Base-by-base conservation (phyloP, 805 yeast species). In the Ogataea haglerorum region DNA sequence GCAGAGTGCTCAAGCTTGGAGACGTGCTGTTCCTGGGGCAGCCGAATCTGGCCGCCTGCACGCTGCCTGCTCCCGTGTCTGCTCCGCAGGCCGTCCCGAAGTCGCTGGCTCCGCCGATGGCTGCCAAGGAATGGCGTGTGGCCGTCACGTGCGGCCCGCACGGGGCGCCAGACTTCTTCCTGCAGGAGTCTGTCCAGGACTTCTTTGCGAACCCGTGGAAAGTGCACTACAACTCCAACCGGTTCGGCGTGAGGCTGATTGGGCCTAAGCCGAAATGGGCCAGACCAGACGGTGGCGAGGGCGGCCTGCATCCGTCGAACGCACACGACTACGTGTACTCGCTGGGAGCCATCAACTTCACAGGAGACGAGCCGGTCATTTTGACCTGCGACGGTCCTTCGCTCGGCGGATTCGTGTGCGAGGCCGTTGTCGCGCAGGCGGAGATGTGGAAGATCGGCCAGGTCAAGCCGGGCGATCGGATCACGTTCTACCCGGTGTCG, bases 371-470 rank as follows among this genome's bases (percentile, higher is more conserved):
- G 65, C 98, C 98, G 1, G 99, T 91, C 24, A 89, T 91, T 49
- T 73, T 91, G 63, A 88, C 98, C 2, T 87, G 97, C 60, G 99
- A 91, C 67, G 98, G 98, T 48, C 98, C 99, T 30, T 85, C 96
- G 9, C 76, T 91, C 43, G 98, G 99, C 58, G 99, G 99, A 1
- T 93, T 91, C 58, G 97, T 91, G 24, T 91, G 98, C 65, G 85
- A 89, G 59, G 97, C 95, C 7, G 97, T 93, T 45, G 95, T 93
- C 49, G 85, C 88, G 10, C 95, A 89, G 57, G 87, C 95, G 29
- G 99, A 93, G 68, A 79, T 93, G 83, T 91, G 98, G 98, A 93
- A 93, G 69, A 85, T 93, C 58, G 99, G 99, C 34, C 98, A 91
- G 68, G 90, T 87, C 30, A 90, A 86, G 63, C 97, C 98, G 4